Evolutionary conservation across 2,329 filamentous ascomycete species (phyloP), one percentile per base, ranked within the genome.

Genomic region (Microdochium trichocladiopsis): DNA sequence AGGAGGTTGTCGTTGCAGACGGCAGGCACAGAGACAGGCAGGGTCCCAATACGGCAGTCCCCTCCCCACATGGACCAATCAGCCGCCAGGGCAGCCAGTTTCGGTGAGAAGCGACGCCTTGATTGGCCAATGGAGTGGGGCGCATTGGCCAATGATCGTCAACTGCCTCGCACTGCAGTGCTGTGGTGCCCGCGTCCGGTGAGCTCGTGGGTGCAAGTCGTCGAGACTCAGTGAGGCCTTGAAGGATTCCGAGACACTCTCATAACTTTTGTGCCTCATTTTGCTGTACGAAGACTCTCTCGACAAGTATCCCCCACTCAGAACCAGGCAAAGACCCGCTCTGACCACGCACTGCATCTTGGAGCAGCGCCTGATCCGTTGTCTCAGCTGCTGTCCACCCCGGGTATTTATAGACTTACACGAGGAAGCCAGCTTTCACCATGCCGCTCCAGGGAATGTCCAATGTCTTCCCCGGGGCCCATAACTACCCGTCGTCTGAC

Each of bases 251-350:
- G 33, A 24, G 36, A 50, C 33, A 25, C 41, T 49, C 50, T 53
- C 52, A 53, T 48, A 37, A 50, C 31, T 52, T 52, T 50, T 45
- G 41, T 45, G 41, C 49, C 52, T 50, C 47, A 31, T 41, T 33
- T 48, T 50, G 25, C 36, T 45, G 21, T 25, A 45, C 37, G 28
- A 50, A 50, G 43, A 48, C 37, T 50, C 50, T 48, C 33, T 53
- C 41, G 43, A 47, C 49, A 50, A 24, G 47, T 21, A 25, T 50
- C 49, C 52, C 52, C 52, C 52, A 53, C 49, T 53, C 43, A 50
- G 41, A 41, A 25, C 11, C 25, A 25, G 47, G 41, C 41, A 33
- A 37, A 50, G 52, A 53, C 52, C 52, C 52, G 52, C 52, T 53
- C 37, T 48, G 41, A 45, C 41, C 41, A 45, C 41, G 41, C 41